Conservation (phyloP, 768 basidiomycete genomes). For the Xanthoconium purpureum region DNA sequence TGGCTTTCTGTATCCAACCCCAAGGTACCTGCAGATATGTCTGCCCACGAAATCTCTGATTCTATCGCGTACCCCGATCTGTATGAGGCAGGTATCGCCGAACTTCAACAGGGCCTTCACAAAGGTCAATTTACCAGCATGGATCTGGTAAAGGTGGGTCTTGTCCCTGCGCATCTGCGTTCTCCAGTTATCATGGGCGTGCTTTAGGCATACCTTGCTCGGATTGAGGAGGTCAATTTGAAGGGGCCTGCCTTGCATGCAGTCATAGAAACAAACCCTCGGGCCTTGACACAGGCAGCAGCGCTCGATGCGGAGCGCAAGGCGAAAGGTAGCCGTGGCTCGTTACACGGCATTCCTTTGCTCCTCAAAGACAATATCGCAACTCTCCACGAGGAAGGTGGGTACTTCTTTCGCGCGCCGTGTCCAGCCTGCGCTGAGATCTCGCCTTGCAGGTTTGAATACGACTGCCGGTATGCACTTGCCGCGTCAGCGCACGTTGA, state of each 20-base stretch:
- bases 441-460: constrained; percentile 31
- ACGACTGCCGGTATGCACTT: constrained; percentile 34
- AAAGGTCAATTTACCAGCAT: constrained; percentile 55
- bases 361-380: constrained; percentile 50
- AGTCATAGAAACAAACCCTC: constrained; percentile 58
- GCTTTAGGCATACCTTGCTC: constrained; percentile 57
- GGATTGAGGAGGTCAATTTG: constrained; percentile 65
- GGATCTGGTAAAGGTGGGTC: constrained; percentile 55
- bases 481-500: neutral
- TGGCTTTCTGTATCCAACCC: too few relatives aligned
- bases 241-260: constrained; percentile 57
- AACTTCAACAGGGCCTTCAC: constrained; percentile 53
- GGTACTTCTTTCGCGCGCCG: neutral
- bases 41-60: neutral
- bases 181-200: neutral
- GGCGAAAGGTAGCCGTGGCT: constrained; percentile 41
- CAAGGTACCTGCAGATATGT: neutral
- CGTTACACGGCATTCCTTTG: constrained; percentile 58
- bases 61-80: constrained; percentile 47
- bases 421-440: neutral
- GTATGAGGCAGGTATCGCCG: constrained; percentile 57
- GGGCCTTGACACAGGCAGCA: constrained; percentile 51
- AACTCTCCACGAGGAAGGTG: constrained; percentile 32
- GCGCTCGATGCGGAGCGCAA: constrained; percentile 48
- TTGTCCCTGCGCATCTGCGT: neutral